phyloP scores from a whole-genome alignment of 768 basidiomycete genomes.

The Macrocybe gigantea region DNA sequence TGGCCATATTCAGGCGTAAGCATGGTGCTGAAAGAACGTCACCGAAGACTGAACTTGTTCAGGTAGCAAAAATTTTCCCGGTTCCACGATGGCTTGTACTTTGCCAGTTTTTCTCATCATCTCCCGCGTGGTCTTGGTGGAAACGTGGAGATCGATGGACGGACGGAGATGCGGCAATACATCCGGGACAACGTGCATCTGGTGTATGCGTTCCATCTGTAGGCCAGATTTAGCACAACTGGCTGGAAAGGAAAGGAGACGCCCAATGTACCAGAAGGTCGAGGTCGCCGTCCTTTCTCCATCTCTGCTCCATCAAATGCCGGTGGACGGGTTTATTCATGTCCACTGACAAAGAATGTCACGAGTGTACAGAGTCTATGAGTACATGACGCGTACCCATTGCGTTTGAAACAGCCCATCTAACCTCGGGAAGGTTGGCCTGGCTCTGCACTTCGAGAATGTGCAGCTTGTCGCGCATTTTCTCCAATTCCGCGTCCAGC shows the following conservation, averaged over 20 bases:
- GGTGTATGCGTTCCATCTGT: slow-evolving; percentile 89
- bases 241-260: background rate
- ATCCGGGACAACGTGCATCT: slow-evolving; percentile 91
- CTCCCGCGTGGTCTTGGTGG: slow-evolving; percentile 28
- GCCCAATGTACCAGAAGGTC: slow-evolving; percentile 69
- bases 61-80: slow-evolving; percentile 63
- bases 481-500: slow-evolving; percentile 33
- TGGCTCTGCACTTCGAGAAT: slow-evolving; percentile 76
- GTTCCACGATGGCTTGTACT: slow-evolving; percentile 47
- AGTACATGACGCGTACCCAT: slow-evolving; percentile 49
- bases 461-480: slow-evolving; percentile 40
- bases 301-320: slow-evolving; percentile 77
- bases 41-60: slow-evolving; percentile 48
- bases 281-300: slow-evolving; percentile 79
- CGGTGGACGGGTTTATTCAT: slow-evolving; percentile 66
- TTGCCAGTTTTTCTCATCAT: slow-evolving; percentile 27
- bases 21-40: background rate
- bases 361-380: background rate
- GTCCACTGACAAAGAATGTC: slow-evolving; percentile 39
- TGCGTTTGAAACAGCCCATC: slow-evolving; percentile 78
- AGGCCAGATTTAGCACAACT: background rate
- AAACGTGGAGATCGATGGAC: slow-evolving; percentile 67
- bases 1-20: background rate
- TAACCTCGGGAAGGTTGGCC: slow-evolving; percentile 76
- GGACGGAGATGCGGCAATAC: slow-evolving; percentile 68